Conservation (phyloP, 805 yeast genomes). For the Wickerhamiella vanderwaltii region DNA sequence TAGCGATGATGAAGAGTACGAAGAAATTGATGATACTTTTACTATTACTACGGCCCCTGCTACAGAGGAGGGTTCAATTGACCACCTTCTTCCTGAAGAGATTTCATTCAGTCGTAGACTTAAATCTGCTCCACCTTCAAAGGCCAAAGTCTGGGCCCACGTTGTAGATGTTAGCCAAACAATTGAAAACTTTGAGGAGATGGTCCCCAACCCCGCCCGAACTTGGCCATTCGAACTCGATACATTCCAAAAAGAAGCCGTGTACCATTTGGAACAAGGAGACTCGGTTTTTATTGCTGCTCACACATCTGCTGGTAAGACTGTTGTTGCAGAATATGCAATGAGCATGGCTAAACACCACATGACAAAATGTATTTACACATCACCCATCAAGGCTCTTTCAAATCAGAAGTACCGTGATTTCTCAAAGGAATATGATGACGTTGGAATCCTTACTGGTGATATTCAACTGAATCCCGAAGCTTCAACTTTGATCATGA, state of each 20-base stretch:
- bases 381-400: constrained; percentile 88
- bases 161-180: constrained; percentile 76
- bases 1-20: constrained; percentile 10
- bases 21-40: constrained; percentile 10
- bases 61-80: constrained; percentile 23
- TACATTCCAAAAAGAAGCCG: constrained; percentile 92
- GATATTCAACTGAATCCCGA: constrained; percentile 97
- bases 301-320: constrained; percentile 96
- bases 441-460: constrained; percentile 91
- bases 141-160: constrained; percentile 77
- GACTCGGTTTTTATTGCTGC: constrained; percentile 99
- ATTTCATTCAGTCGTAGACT: constrained; percentile 34
- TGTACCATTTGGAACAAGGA: constrained; percentile 91
- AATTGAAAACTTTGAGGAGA: constrained; percentile 70
- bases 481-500: constrained; percentile 92
- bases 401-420: constrained; percentile 86
- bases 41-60: not conserved
- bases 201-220: constrained; percentile 88
- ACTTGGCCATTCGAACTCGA: constrained; percentile 93
- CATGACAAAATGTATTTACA: constrained; percentile 93
- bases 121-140: constrained; percentile 1
- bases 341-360: constrained; percentile 92
- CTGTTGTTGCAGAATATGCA: constrained; percentile 88
- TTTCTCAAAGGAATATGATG: constrained; percentile 67
- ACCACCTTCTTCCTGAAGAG: constrained; percentile 40